These are phyloP conservation scores for Tylopilus rubrobrunneus DNA, from an alignment of 768 basidiomycete species.

Conservation along the genomic window DNA sequence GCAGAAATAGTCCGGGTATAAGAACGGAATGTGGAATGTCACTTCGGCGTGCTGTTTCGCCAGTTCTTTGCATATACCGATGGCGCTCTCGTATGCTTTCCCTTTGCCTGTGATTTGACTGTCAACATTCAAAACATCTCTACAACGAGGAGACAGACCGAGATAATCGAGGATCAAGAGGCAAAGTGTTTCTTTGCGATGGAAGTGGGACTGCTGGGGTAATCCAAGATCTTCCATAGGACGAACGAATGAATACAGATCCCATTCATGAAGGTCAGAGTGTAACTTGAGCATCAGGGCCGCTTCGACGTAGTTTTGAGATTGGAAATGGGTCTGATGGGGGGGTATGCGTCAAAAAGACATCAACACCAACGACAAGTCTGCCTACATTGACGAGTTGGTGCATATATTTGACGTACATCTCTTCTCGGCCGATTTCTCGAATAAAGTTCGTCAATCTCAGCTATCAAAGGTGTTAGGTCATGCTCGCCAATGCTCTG, in stretches of 20 bases:
- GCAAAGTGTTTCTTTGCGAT: constrained; percentile 89
- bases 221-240: constrained; percentile 88
- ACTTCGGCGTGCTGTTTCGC: constrained; percentile 83
- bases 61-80: constrained; percentile 90
- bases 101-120: constrained; percentile 64
- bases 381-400: constrained; percentile 80
- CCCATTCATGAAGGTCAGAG: constrained; percentile 91
- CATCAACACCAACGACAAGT: not conserved
- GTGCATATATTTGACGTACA: constrained; percentile 95
- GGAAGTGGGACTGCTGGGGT: constrained; percentile 91
- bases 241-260: constrained; percentile 71
- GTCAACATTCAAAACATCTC: constrained; percentile 1
- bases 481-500: not conserved
- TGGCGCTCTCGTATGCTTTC: constrained; percentile 95
- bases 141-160: constrained; percentile 42
- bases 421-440: constrained; percentile 86
- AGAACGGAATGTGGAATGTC: constrained; percentile 47
- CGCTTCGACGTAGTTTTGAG: constrained; percentile 90
- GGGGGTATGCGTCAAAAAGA: constrained; percentile 11
- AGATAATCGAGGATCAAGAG: constrained; percentile 90
- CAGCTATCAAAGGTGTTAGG: constrained; percentile 42
- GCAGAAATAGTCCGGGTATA: constrained; percentile 87
- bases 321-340: constrained; percentile 76
- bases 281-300: constrained; percentile 91
- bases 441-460: constrained; percentile 93